Evolutionary conservation across 2,329 filamentous ascomycete genomes (phyloP), one percentile per base, ranked within the genome.

Genomic region (Diaporthe humulicola): DNA sequence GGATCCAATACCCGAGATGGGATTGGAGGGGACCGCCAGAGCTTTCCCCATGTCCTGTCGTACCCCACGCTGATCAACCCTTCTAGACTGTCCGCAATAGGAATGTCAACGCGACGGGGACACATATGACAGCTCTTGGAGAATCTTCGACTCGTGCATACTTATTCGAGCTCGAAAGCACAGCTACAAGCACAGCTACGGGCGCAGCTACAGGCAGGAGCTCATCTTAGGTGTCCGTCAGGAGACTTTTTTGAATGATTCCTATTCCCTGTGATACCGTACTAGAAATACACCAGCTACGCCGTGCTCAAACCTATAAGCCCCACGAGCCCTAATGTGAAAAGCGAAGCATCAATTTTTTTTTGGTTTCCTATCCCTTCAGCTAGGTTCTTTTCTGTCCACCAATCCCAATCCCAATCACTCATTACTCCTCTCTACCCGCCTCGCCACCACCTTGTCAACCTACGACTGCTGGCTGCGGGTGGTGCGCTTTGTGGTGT

Each of bases 401-500:
- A 30, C 52, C 19, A 52, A 36, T 30, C 33, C 52, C 19, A 52
- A 36, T 30, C 33, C 22, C 56, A 45, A 36, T 73, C 48, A 70
- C 28, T 36, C 67, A 73, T 72, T 73, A 73, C 64, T 71, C 38
- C 64, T 45, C 56, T 61, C 56, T 56, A 77, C 69, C 64, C 72
- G 56, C 52, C 69, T 75, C 57, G 70, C 42, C 57, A 54, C 69
- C 56, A 72, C 58, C 71, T 54, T 75, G 74, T 74, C 75, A 72
- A 77, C 78, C 78, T 87, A 90, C 81, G 87, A 89, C 79, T 67
- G 61, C 45, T 89, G 86, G 86, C 86, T 91, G 81, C 89, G 88
- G 74, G 88, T 90, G 75, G 85, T 84, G 78, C 90, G 90, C 88
- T 91, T 92, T 81, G 84, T 90, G 40, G 85, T 88, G 89, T 96